Evolutionary conservation across 2,329 filamentous ascomycete genomes (phyloP).

Genomic region (Aspergillus viridinutans): DNA sequence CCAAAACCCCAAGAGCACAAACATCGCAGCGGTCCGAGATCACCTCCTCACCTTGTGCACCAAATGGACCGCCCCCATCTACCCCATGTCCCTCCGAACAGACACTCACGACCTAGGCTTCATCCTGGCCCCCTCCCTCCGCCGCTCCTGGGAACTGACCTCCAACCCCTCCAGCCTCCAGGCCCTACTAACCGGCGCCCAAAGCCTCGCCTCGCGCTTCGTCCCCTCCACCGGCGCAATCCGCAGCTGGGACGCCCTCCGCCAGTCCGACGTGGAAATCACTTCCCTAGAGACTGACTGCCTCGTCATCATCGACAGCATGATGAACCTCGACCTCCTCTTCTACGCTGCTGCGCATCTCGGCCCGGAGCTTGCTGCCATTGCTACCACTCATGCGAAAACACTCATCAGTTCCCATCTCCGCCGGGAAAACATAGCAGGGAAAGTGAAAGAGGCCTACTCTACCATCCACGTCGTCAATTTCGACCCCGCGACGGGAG

Average conservation of each 20-base stretch:
- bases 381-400: conserved; percentile 38
- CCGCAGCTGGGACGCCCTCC: conserved; percentile 27
- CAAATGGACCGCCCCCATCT: conserved; percentile 13
- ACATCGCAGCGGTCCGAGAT: no score
- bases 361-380: conserved; percentile 24
- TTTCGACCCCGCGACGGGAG: conserved; percentile 13
- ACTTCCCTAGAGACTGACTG: conserved; percentile 35
- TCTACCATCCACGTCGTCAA: conserved; percentile 21
- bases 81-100: conserved; percentile 31
- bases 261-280: conserved; percentile 16
- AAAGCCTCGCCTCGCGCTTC: conserved; percentile 30
- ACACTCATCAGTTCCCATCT: conserved; percentile 34
- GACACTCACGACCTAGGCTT: conserved; percentile 55
- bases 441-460: conserved; percentile 6
- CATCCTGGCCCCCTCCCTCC: conserved; percentile 47
- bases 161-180: conserved; percentile 9
- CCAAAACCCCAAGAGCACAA: no score
- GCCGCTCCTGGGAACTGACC: conserved; percentile 47
- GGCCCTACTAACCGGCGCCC: conserved; percentile 12
- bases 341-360: conserved; percentile 34
- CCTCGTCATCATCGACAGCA: conserved; percentile 43
- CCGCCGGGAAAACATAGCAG: conserved; percentile 21
- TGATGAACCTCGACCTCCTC: conserved; percentile 39
- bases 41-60: conserved; percentile 6
- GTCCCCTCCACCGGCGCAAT: conserved; percentile 37